These are phyloP conservation scores for Onygenales sp. DNA, from an alignment of 2,329 filamentous ascomycete species.

Conservation along the genomic window DNA sequence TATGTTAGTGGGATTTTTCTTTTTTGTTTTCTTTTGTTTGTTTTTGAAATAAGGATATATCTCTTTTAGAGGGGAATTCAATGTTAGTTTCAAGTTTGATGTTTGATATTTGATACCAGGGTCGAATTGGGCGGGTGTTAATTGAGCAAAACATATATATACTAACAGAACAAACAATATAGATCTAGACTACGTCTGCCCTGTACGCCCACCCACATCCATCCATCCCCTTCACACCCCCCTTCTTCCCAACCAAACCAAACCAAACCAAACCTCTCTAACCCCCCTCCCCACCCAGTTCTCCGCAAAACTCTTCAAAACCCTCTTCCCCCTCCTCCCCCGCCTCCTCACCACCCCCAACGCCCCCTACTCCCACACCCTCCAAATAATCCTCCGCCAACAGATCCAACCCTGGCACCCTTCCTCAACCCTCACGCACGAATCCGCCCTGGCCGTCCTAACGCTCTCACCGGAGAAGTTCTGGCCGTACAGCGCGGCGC, in stretches of 20 bases:
- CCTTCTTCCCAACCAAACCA: not conserved
- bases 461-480: constrained; percentile 61
- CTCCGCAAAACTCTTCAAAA: constrained; percentile 66
- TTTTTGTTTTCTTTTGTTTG: too few relatives aligned
- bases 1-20: constrained; percentile 21
- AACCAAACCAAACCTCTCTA: constrained; percentile 36
- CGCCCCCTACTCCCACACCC: constrained; percentile 47
- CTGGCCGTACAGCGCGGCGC: constrained; percentile 64
- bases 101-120: too few relatives aligned
- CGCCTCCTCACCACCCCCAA: constrained; percentile 58
- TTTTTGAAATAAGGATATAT: not conserved
- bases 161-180: not conserved
- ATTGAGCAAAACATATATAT: not conserved
- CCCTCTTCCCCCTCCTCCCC: constrained; percentile 57
- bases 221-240: not conserved
- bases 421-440: constrained; percentile 59
- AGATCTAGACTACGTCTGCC: constrained; percentile 87
- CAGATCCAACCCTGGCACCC: constrained; percentile 96
- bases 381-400: constrained; percentile 77
- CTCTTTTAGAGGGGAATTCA: not conserved
- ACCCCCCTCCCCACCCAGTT: constrained; percentile 31
- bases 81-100: not conserved
- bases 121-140: too few relatives aligned
- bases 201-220: constrained; percentile 31
- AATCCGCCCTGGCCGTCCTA: constrained; percentile 75